These are phyloP conservation scores for Lachnellula suecica DNA, from an alignment of 2,329 filamentous ascomycete genomes.

Conservation along the genomic window DNA sequence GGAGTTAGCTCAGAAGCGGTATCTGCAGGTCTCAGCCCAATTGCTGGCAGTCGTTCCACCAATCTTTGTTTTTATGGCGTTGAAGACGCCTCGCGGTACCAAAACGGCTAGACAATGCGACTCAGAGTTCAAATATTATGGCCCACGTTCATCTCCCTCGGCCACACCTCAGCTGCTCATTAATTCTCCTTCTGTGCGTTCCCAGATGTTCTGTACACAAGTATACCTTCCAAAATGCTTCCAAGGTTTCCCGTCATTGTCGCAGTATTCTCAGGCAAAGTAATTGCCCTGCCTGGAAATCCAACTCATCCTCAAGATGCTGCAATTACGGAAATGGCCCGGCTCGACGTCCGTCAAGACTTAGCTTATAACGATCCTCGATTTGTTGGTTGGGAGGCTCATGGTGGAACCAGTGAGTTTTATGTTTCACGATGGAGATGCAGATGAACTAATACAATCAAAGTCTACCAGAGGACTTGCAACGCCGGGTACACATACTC, in stretches of 20 bases:
- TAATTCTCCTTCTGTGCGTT: neutral
- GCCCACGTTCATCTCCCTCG: neutral
- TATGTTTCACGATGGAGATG: neutral
- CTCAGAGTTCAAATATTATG: neutral
- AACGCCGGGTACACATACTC: neutral
- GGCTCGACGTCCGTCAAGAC: neutral
- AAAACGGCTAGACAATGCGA: neutral
- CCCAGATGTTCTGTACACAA: neutral
- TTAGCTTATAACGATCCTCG: neutral
- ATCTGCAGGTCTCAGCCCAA: neutral
- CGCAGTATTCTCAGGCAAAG: neutral
- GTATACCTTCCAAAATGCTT: neutral
- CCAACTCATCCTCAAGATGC: neutral
- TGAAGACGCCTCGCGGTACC: neutral
- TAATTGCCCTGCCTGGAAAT: neutral
- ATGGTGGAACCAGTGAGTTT: neutral
- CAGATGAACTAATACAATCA: neutral
- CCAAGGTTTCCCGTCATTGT: neutral
- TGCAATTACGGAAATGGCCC: neutral
- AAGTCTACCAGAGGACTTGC: conserved; percentile 4
- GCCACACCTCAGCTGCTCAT: neutral
- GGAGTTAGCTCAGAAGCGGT: neutral
- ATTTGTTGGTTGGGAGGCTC: conserved; percentile 1
- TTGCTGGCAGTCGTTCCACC: neutral
- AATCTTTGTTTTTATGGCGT: neutral